Evolutionary conservation across 2,329 filamentous ascomycete species (phyloP).

Genomic region (Monilinia laxa): DNA sequence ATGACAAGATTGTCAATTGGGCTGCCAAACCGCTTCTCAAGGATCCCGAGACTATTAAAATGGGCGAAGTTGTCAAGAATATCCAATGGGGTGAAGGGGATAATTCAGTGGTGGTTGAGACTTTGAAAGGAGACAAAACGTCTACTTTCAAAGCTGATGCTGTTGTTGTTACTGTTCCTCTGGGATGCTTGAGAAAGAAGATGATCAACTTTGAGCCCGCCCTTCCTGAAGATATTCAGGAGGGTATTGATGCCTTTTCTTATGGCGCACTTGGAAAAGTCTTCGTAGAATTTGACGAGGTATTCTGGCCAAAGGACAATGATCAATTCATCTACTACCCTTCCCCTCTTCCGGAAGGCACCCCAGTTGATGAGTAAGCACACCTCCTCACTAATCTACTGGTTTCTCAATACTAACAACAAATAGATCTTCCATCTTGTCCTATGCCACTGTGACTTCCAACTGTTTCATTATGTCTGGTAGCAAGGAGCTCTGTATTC

Average conservation of each 20-base stretch:
- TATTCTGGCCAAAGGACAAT: constrained; percentile 48
- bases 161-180: constrained; percentile 44
- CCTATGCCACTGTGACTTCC: constrained; percentile 46
- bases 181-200: constrained; percentile 44
- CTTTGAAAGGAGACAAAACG: constrained; percentile 32
- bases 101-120: constrained; percentile 36
- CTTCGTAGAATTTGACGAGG: constrained; percentile 46
- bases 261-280: constrained; percentile 47
- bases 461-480: constrained; percentile 48
- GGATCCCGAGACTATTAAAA: constrained; percentile 42
- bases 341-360: constrained; percentile 39
- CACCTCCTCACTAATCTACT: neutral
- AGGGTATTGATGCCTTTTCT: constrained; percentile 42
- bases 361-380: constrained; percentile 37
- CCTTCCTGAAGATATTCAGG: constrained; percentile 42
- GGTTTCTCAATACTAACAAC: neutral
- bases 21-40: constrained; percentile 42
- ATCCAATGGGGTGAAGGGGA: constrained; percentile 43
- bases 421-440: constrained; percentile 41
- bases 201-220: constrained; percentile 44
- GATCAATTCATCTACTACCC: constrained; percentile 49
- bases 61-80: constrained; percentile 43
- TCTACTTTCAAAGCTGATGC: constrained; percentile 42
- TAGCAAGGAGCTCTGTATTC: constrained; percentile 45
- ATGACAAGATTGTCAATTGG: constrained; percentile 47